Conservation (phyloP, 192 early-diverging fungal genomes). For the Coemansia asiatica region DNA sequence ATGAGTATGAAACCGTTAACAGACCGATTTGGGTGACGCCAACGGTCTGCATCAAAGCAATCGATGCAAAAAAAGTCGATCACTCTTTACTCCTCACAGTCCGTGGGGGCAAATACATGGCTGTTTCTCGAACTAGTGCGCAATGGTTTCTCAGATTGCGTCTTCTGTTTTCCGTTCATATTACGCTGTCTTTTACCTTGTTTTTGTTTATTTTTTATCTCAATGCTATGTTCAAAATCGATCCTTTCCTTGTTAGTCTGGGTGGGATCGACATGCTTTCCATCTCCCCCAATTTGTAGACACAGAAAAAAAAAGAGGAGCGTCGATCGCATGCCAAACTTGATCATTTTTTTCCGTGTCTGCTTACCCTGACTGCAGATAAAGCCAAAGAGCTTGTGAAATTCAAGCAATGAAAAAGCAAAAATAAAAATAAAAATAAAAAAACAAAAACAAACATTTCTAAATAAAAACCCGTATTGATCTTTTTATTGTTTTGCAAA, state of each 20-base stretch:
- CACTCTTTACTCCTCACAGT: not conserved
- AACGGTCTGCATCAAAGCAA: no score
- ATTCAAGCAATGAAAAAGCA: not conserved
- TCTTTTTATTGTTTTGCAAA: not conserved
- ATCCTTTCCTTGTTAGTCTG: not conserved
- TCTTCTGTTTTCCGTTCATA: not conserved
- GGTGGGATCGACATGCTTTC: not conserved
- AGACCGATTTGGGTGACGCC: not conserved
- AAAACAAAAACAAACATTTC: not conserved
- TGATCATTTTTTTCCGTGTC: not conserved
- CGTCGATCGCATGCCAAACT: not conserved
- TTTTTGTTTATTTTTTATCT: not conserved
- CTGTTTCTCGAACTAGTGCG: not conserved
- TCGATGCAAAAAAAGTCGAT: not conserved
- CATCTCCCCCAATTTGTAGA: not conserved
- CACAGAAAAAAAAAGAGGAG: not conserved
- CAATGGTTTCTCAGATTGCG: not conserved
- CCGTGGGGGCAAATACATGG: no score
- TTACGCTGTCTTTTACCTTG: not conserved
- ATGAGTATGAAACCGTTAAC: not conserved
- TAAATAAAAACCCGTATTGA: not conserved
- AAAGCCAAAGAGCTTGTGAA: not conserved
- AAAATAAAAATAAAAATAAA: no score
- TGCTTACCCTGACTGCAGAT: not conserved
- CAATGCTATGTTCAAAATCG: not conserved